Conservation (phyloP, 2,329 filamentous ascomycete genomes). For the Phyllosticta capitalensis region DNA sequence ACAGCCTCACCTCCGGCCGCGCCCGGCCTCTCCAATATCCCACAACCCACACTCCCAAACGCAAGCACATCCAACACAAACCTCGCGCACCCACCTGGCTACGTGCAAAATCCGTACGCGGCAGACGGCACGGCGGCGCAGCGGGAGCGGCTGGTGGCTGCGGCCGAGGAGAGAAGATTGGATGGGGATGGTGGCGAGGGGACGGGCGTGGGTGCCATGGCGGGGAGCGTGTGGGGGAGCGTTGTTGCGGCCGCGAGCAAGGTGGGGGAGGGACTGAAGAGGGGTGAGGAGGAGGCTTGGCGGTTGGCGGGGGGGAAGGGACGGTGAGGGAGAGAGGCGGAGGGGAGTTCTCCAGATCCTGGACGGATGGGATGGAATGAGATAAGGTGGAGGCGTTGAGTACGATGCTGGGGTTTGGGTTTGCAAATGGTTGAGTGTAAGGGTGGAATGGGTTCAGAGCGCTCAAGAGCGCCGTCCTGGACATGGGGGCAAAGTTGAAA, state of each 20-base stretch:
- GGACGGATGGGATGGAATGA: too few species aligned
- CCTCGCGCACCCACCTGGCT: constrained; percentile 38
- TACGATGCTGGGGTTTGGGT: too few species aligned
- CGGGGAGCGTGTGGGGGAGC: constrained; percentile 21
- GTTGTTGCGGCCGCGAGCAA: constrained; percentile 28
- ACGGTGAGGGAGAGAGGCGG: background rate
- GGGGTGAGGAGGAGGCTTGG: constrained; percentile 10
- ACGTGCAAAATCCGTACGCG: constrained; percentile 36
- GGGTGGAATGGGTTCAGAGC: too few species aligned
- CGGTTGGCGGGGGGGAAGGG: constrained; percentile 1
- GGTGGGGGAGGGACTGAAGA: constrained; percentile 15
- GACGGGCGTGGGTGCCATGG: background rate
- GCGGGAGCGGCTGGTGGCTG: constrained; percentile 21
- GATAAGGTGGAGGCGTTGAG: too few species aligned
- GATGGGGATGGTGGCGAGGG: constrained; percentile 11
- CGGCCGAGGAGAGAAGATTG: constrained; percentile 10
- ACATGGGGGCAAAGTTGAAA: too few species aligned
- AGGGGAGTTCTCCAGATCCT: background rate
- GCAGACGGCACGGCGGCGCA: constrained; percentile 25
- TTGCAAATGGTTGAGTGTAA: too few species aligned
- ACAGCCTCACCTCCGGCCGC: background rate
- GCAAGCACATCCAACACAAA: constrained; percentile 11
- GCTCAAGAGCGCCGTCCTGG: too few species aligned
- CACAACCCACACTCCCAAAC: constrained; percentile 18
- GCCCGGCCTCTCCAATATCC: background rate